Evolutionary conservation across 495 filamentous ascomycete species (phyloP).

Genomic region (Lasiosphaeris hirsuta): DNA sequence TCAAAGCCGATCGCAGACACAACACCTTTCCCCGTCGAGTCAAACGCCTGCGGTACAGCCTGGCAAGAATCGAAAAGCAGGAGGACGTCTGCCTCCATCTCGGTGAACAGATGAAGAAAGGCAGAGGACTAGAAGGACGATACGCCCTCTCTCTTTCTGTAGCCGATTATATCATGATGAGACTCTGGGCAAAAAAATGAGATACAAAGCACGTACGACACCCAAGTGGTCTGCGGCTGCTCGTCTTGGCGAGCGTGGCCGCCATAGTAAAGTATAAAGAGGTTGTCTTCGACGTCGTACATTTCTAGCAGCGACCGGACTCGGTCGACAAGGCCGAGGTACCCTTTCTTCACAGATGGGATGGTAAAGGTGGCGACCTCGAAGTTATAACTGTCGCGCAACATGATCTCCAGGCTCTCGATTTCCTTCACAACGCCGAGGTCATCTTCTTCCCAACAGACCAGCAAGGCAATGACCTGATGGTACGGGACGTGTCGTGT

Average conservation of each 20-base stretch:
- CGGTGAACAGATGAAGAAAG: background rate
- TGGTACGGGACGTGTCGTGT: background rate
- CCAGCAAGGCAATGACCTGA: background rate
- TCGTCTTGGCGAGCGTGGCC: slow-evolving; percentile 1
- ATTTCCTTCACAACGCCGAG: background rate
- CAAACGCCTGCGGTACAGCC: background rate
- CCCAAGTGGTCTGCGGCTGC: background rate
- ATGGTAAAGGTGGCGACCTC: background rate
- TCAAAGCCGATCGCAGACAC: slow-evolving; percentile 2
- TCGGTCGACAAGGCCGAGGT: background rate
- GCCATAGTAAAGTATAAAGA: slow-evolving; percentile 2
- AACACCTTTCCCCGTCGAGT: background rate
- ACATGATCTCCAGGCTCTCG: background rate
- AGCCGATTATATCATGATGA: background rate
- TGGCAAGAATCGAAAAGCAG: background rate
- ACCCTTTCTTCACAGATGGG: background rate
- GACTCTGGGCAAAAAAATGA: background rate
- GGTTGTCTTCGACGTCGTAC: background rate
- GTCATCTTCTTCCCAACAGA: background rate
- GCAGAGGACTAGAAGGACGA: background rate
- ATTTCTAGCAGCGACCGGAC: background rate
- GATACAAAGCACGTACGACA: background rate
- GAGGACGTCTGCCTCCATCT: background rate
- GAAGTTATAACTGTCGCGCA: background rate
- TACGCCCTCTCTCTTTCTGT: background rate